Percentiles rank a stretch among this genome's conserved stretches.
Evolutionary conservation across 805 yeast species (phyloP).

Genomic region (Starmerella bombicola): DNA sequence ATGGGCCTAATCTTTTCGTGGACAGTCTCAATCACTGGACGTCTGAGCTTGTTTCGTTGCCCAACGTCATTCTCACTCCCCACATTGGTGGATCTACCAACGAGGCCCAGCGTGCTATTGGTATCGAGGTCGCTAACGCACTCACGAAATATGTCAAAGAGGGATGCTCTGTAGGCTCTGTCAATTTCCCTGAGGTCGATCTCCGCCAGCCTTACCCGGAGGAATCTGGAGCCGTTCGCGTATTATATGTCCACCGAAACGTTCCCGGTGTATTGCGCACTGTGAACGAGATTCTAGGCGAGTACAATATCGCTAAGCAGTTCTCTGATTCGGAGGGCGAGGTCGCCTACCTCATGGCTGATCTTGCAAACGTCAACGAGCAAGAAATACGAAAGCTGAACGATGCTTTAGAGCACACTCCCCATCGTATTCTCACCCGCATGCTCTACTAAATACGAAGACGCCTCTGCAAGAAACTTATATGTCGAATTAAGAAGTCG

Average conservation of each 20-base stretch:
- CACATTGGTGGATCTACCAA: slow-evolving; percentile 99
- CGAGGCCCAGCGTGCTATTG: slow-evolving; percentile 97
- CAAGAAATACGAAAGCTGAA: slow-evolving; percentile 75
- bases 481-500: too few species aligned
- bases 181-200: slow-evolving; percentile 96
- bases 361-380: slow-evolving; percentile 70
- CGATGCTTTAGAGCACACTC: slow-evolving; percentile 76
- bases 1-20: slow-evolving; percentile 70
- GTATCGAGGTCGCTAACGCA: slow-evolving; percentile 83
- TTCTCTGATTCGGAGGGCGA: slow-evolving; percentile 94
- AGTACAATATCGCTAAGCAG: slow-evolving; percentile 94
- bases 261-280: slow-evolving; percentile 98
- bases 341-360: slow-evolving; percentile 96
- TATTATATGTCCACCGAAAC: slow-evolving; percentile 88
- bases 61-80: slow-evolving; percentile 87
- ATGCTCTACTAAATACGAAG: slow-evolving; percentile 49
- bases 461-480: too few species aligned
- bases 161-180: slow-evolving; percentile 90
- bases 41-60: slow-evolving; percentile 63
- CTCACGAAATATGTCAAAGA: slow-evolving; percentile 87
- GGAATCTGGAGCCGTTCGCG: slow-evolving; percentile 71
- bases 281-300: slow-evolving; percentile 87
- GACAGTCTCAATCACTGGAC: slow-evolving; percentile 71
- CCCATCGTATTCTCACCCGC: slow-evolving; percentile 83
- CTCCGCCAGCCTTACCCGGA: slow-evolving; percentile 83